Conservation (phyloP, 306 rosid genomes). For the Trichosanthes truncata region DNA sequence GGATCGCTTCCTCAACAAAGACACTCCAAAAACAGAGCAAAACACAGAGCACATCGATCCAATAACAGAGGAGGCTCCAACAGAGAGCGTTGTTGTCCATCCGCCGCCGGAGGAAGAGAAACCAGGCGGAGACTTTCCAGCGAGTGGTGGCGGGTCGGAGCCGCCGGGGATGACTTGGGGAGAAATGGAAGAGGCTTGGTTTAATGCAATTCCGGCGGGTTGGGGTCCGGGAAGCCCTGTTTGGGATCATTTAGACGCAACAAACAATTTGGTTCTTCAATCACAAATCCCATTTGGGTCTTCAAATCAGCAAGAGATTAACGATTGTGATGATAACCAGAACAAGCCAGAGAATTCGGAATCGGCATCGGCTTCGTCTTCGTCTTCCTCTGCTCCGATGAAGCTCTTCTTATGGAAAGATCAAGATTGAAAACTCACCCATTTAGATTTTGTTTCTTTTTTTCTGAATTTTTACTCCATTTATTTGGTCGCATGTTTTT, state of each 20-base stretch:
- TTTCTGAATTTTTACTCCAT: background rate
- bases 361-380: conserved; percentile 24
- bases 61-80: background rate
- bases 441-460: background rate
- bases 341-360: conserved; percentile 23
- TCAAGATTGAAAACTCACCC: conserved; percentile 26
- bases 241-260: conserved; percentile 81
- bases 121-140: conserved; percentile 25
- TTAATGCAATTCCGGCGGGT: conserved; percentile 65
- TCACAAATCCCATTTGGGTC: conserved; percentile 36
- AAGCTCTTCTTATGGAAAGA: conserved; percentile 42
- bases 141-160: conserved; percentile 28
- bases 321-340: conserved; percentile 13
- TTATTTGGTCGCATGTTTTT: background rate
- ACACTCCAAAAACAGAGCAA: conserved; percentile 6
- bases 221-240: conserved; percentile 94
- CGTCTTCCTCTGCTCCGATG: conserved; percentile 32
- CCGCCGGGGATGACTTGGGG: conserved; percentile 69
- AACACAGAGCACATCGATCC: background rate
- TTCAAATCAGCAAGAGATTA: conserved; percentile 10
- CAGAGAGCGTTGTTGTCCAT: conserved; percentile 8
- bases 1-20: conserved; percentile 52
- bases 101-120: conserved; percentile 24
- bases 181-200: conserved; percentile 78
- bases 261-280: conserved; percentile 43